These are phyloP conservation scores for Neocatenulostroma microsporum DNA, from an alignment of 2,329 filamentous ascomycete species.

Conservation along the genomic window DNA sequence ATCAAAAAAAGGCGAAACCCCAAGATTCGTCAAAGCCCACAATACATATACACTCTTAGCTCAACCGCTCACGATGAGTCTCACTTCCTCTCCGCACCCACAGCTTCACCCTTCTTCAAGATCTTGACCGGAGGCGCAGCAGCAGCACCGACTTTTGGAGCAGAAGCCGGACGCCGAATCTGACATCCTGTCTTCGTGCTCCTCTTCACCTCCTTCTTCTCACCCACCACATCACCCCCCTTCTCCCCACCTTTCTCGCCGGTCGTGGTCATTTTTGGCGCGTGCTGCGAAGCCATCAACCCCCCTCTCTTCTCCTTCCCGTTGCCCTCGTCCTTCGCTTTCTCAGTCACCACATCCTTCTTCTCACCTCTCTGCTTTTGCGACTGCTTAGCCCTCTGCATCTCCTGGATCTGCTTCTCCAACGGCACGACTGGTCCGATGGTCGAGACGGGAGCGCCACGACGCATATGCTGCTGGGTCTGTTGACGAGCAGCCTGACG, in stretches of 20 bases:
- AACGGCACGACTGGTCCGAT: conserved; percentile 3
- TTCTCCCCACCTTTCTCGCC: conserved; percentile 5
- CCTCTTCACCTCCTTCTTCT: conserved; percentile 7
- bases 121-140: not conserved
- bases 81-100: conserved; percentile 1
- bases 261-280: conserved; percentile 1
- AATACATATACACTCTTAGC: too few species aligned
- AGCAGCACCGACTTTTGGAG: not conserved
- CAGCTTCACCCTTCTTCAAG: not conserved
- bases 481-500: not conserved
- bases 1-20: too few species aligned
- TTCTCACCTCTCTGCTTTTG: too few species aligned
- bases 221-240: conserved; percentile 1
- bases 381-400: conserved; percentile 6
- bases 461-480: not conserved
- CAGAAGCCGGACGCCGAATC: conserved; percentile 11
- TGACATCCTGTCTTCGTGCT: conserved; percentile 11
- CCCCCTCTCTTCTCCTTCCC: conserved; percentile 1
- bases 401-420: conserved; percentile 7
- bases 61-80: too few species aligned
- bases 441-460: conserved; percentile 6
- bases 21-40: too few species aligned
- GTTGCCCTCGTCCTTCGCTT: conserved; percentile 2
- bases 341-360: conserved; percentile 10
- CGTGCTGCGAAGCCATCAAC: conserved; percentile 12